Evolutionary conservation across 2,329 filamentous ascomycete species (phyloP).

Genomic region (Trichoderma hamatum): DNA sequence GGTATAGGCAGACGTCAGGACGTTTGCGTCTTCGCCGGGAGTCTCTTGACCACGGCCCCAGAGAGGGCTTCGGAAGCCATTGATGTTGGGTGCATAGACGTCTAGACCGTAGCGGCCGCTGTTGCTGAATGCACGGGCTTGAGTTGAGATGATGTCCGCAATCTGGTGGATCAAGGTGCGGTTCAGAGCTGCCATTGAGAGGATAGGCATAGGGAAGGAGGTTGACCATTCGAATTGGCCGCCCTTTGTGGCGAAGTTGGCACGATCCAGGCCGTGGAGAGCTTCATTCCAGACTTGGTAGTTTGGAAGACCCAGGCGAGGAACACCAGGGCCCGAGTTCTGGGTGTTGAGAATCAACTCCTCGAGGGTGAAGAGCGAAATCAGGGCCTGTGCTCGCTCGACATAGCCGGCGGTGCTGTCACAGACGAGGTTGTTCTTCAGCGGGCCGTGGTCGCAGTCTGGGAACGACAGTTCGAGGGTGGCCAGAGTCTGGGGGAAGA

Average conservation of each 20-base stretch:
- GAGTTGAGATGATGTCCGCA: slow-evolving; percentile 49
- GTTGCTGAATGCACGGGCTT: slow-evolving; percentile 68
- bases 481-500: slow-evolving; percentile 21
- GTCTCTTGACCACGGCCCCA: slow-evolving; percentile 65
- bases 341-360: slow-evolving; percentile 41
- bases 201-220: slow-evolving; percentile 65
- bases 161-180: slow-evolving; percentile 45
- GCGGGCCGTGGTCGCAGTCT: slow-evolving; percentile 39
- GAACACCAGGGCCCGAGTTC: slow-evolving; percentile 47
- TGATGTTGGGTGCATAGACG: slow-evolving; percentile 69
- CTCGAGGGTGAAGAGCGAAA: slow-evolving; percentile 38
- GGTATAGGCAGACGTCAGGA: slow-evolving; percentile 39
- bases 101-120: slow-evolving; percentile 56
- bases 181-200: slow-evolving; percentile 51
- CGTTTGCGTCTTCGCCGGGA: slow-evolving; percentile 57
- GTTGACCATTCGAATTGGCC: slow-evolving; percentile 59
- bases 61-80: slow-evolving; percentile 63
- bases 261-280: slow-evolving; percentile 61
- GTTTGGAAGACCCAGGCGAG: slow-evolving; percentile 57
- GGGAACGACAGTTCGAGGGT: slow-evolving; percentile 33
- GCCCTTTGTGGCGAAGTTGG: slow-evolving; percentile 29
- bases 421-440: slow-evolving; percentile 41
- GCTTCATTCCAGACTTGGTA: slow-evolving; percentile 67
- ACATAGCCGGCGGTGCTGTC: slow-evolving; percentile 32
- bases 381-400: slow-evolving; percentile 38